Evolutionary conservation across 176 grass and related monocot genomes (phyloP), one percentile per base, ranked within the genome.

Genomic region (Ensete ventricosum): DNA sequence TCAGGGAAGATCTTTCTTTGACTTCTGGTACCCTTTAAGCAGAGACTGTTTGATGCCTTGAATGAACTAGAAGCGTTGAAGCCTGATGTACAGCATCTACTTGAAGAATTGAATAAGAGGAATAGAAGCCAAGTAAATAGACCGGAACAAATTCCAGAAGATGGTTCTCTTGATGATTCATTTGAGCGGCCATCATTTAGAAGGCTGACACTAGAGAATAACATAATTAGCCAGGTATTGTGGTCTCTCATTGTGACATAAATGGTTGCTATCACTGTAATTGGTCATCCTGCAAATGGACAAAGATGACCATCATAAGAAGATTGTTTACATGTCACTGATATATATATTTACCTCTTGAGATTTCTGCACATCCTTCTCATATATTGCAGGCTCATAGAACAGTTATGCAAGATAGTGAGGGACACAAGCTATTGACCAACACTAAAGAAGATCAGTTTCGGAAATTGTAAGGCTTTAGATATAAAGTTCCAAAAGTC

Each of bases 61-160:
- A 83, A 27, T 50, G 86, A 88, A 43, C 62, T 88, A 34, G 86
- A 88, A 67, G 72, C 58, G 21, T 14, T 84, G 55, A 81, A 88
- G 53, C 82, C 86, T 53, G 82, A 75, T 75, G 86, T 88, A 11
- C 55, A 81, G 78, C 51, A 11, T 20, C 67, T 11, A 23, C 43
- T 88, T 73, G 82, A 81, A 68, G 73, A 88, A 81, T 20, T 81
- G 67, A 88, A 81, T 81, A 73, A 68, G 76, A 87, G 77, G 14
- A 11, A 50, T 67, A 24, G 52, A 72, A 67, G 8, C 76, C 80
- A 60, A 82, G 49, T 51, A 71, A 70, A 75, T 20, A 55, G 71
- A n/a, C 50, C 62, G 71, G 71, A 14, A 21, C 80, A 79, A 74
- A 4, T 71, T 16, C 70, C 59, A 71, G 66, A 84, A 71, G 77